Base-by-base conservation (phyloP, 768 basidiomycete species). In the Boletus reticulatus region DNA sequence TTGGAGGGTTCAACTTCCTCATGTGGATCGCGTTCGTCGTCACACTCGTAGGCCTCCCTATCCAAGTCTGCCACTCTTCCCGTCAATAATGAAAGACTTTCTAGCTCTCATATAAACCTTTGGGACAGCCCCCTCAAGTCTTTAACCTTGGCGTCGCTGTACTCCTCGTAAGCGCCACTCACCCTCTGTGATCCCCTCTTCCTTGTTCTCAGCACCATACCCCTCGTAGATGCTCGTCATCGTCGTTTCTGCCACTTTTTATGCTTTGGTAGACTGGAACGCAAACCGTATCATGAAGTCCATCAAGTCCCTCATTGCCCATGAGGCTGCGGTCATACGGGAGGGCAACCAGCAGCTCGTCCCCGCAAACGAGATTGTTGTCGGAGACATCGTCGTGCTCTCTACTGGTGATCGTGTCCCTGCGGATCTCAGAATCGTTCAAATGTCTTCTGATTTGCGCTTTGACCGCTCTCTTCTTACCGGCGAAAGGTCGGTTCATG, bases 1-100 rank as follows among this genome's bases (percentile, higher is more conserved):
- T 84, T 44, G 80, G 82, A 41, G 83, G 83, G 1, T 84, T 84
- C 65, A 83, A 83, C 49, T 76, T 76, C 50, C 67, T 84, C 16
- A 78, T 84, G 69, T 77, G 83, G 73, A 74, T 80, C 48, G 82
- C 80, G 0, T 80, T 81, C 57, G 70, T 84, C 51, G 74, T 79
- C 51, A 77, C 76, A 0, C 37, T 75, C 32, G 77, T 78, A 63
- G 13, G 76, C 68, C 24, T 41, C 44, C 19, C 39, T 52, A 50
- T 27, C 39, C 31, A 14, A 13, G 41, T 14, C 9, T 16, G 4
- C 11, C n/a, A 13, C 29, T 13, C 11, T 50, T 50, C 54, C 19
- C 34, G 24, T 60, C 6, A 47, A 37, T 59, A 37, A 61, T 43
- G 20, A 6, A 57, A 53, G 67, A 19, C 60, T 54, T 43, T 70